Conservation (phyloP, 768 basidiomycete genomes). For the Pisolithus microcarpus region DNA sequence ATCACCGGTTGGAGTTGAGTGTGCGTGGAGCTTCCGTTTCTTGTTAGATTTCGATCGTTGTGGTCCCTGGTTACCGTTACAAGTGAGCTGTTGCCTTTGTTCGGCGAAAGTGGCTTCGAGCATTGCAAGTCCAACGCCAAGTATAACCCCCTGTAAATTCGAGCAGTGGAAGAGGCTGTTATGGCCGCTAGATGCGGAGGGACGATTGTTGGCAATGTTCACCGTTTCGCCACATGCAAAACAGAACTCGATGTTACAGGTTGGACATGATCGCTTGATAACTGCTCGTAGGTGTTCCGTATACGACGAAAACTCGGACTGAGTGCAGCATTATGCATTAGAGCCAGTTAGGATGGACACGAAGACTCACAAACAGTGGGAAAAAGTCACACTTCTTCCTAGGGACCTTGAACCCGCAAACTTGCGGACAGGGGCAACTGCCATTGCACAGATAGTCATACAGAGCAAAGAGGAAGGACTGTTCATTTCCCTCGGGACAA, state of each 20-base stretch:
- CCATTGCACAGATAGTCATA: conserved; percentile 68
- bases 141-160: conserved; percentile 80
- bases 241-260: conserved; percentile 58
- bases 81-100: conserved; percentile 33
- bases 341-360: neutral
- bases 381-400: conserved; percentile 79
- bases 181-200: conserved; percentile 38
- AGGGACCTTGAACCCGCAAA: conserved; percentile 56
- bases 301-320: conserved; percentile 73
- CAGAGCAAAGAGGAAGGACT: conserved; percentile 79
- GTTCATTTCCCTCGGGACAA: conserved; percentile 89
- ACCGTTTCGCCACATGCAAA: conserved; percentile 73
- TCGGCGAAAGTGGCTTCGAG: conserved; percentile 68
- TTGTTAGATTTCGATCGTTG: conserved; percentile 30
- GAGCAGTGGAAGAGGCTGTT: conserved; percentile 81
- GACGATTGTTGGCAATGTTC: conserved; percentile 36
- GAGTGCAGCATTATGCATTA: conserved; percentile 7
- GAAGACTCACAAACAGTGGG: conserved; percentile 60
- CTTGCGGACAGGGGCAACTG: conserved; percentile 62
- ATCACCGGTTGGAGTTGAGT: conserved; percentile 26
- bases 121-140: conserved; percentile 87
- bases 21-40: conserved; percentile 34
- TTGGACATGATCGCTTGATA: conserved; percentile 55
- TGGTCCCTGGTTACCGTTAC: conserved; percentile 18
- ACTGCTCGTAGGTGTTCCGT: conserved; percentile 52